These are phyloP conservation scores for Pseudisothecium myosuroides DNA, from an alignment of 225 moss, liverwort and hornwort genomes.

Conservation along the genomic window DNA sequence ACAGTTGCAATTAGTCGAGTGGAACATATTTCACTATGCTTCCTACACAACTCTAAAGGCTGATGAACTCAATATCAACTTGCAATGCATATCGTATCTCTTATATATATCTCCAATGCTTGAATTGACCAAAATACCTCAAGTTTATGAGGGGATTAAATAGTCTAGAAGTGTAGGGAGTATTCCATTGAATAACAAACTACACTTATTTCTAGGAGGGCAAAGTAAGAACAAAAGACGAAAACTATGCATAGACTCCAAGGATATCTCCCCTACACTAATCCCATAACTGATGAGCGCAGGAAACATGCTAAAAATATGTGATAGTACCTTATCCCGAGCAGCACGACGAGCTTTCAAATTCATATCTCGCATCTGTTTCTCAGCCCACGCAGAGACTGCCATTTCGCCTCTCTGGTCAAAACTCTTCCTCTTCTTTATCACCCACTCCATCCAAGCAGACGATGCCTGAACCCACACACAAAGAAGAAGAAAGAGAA, in stretches of 20 bases:
- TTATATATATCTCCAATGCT: not conserved
- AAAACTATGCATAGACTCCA: not conserved
- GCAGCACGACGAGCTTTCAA: conserved; percentile 88
- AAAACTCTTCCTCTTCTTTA: conserved; percentile 95
- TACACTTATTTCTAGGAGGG: not conserved
- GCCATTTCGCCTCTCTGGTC: conserved; percentile 99
- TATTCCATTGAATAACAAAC: not conserved
- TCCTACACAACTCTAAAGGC: not conserved
- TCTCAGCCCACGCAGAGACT: conserved; percentile 96
- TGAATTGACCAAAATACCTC: not conserved
- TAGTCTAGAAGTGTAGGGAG: not conserved
- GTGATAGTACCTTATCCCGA: conserved; percentile 53
- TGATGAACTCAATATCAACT: not conserved
- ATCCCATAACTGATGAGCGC: not conserved
- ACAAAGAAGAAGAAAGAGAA: not conserved
- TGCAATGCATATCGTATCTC: not conserved
- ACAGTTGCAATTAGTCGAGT: not conserved
- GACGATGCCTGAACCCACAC: conserved; percentile 59
- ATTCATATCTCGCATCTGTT: conserved; percentile 87
- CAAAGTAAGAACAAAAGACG: not conserved
- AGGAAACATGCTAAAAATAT: not conserved
- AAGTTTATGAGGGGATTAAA: not conserved
- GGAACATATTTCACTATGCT: not conserved
- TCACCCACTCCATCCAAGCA: conserved; percentile 99
- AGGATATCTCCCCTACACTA: not conserved